Evolutionary conservation across 2,329 filamentous ascomycete species (phyloP).

Genomic region (Xylariaceae sp.): DNA sequence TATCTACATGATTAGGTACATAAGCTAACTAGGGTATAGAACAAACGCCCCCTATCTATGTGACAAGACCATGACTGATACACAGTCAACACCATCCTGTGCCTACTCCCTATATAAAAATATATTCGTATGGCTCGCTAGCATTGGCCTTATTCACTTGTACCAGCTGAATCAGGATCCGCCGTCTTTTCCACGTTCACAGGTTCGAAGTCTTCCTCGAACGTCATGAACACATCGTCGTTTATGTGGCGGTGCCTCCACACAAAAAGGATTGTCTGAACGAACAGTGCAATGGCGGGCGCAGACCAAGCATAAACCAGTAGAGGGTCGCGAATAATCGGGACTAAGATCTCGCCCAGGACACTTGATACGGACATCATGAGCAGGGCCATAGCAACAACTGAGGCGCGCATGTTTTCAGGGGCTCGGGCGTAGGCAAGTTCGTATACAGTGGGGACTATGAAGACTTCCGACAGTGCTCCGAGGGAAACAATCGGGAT

Average conservation of each 20-base stretch:
- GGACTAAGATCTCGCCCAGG: slow-evolving; percentile 40
- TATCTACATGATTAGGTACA: too few relatives aligned
- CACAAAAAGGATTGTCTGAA: slow-evolving; percentile 45
- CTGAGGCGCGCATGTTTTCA: slow-evolving; percentile 56
- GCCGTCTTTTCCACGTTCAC: slow-evolving; percentile 14
- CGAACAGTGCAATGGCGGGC: slow-evolving; percentile 42
- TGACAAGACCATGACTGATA: too few relatives aligned
- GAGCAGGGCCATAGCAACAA: slow-evolving; percentile 52
- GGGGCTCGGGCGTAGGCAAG: slow-evolving; percentile 66
- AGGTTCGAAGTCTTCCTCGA: slow-evolving; percentile 26
- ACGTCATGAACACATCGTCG: slow-evolving; percentile 41
- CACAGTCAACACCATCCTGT: too few relatives aligned
- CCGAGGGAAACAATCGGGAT: slow-evolving; percentile 47
- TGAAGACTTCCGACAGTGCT: slow-evolving; percentile 52
- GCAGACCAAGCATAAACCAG: slow-evolving; percentile 36
- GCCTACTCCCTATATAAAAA: too few relatives aligned
- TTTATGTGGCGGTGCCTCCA: slow-evolving; percentile 43
- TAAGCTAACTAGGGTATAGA: too few relatives aligned
- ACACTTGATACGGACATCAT: slow-evolving; percentile 54
- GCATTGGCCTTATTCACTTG: neutral
- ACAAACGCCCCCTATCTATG: too few relatives aligned
- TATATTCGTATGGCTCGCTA: too few relatives aligned
- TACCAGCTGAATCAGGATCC: neutral
- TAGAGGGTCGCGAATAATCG: slow-evolving; percentile 39
- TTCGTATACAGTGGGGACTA: slow-evolving; percentile 59